Percentiles rank a stretch among this genome's conserved stretches.
phyloP scores from a whole-genome alignment of 1,139 yeast species.

The Insectozyma bohioensis region DNA sequence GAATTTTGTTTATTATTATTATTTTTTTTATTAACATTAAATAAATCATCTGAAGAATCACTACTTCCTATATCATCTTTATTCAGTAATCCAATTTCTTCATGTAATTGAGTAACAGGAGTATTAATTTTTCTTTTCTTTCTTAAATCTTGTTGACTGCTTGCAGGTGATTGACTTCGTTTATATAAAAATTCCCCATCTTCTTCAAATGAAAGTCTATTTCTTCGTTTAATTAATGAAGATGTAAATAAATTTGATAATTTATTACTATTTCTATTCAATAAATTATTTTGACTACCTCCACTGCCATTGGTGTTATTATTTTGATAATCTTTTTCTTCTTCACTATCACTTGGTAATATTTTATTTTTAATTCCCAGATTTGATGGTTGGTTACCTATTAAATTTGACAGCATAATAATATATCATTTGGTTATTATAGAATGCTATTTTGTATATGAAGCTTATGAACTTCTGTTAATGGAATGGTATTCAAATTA shows the following conservation, averaged over 20 bases:
- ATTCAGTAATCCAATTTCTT: conserved; percentile 22
- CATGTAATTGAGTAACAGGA: conserved; percentile 26
- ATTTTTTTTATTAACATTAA: no score
- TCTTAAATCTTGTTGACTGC: conserved; percentile 10
- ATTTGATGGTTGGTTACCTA: no score
- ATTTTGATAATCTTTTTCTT: conserved; percentile 2
- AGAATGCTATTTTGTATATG: no score
- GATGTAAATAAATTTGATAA: conserved; percentile 9
- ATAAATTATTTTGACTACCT: conserved; percentile 1
- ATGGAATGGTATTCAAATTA: no score
- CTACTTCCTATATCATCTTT: conserved; percentile 12
- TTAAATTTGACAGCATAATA: no score
- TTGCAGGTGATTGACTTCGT: conserved; percentile 24
- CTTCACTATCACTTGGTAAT: conserved; percentile 2
- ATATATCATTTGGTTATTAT: no score
- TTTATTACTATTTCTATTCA: conserved; percentile 9
- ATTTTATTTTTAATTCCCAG: conserved; percentile 1
- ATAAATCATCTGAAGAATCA: conserved; percentile 14
- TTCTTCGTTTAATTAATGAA: background rate
- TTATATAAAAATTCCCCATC: conserved; percentile 49
- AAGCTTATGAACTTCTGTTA: no score
- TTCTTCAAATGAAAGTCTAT: conserved; percentile 26
- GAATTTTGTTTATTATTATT: conserved; percentile 3
- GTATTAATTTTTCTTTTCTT: conserved; percentile 23
- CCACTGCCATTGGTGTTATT: background rate